Percentiles rank a stretch among this genome's conserved stretches.
phyloP scores from a whole-genome alignment of 768 basidiomycete species.

The Psilocybe cubensis region DNA sequence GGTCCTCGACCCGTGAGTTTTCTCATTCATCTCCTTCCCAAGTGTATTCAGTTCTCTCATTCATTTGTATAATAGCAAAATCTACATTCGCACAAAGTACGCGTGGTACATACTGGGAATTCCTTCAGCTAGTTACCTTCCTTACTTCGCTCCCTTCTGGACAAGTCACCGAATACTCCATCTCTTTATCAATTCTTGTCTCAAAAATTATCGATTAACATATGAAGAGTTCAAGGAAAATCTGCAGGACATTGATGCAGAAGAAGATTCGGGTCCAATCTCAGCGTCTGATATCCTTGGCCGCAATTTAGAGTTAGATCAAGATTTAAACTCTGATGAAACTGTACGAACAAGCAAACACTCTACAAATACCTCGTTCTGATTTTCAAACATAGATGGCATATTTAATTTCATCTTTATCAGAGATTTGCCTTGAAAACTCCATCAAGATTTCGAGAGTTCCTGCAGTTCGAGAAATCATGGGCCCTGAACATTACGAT shows the following conservation, averaged over 20 bases:
- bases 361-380: neutral
- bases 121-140: conserved; percentile 49
- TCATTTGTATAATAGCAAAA: conserved; percentile 43
- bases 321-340: conserved; percentile 48
- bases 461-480: conserved; percentile 39
- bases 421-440: conserved; percentile 34
- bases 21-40: neutral
- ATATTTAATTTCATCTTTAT: conserved; percentile 44
- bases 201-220: conserved; percentile 36
- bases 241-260: conserved; percentile 30
- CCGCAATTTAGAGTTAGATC: conserved; percentile 40
- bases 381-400: conserved; percentile 35
- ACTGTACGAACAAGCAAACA: conserved; percentile 39
- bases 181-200: conserved; percentile 42
- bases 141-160: conserved; percentile 52
- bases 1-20: conserved; percentile 50
- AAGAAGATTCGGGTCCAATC: conserved; percentile 30
- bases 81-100: conserved; percentile 61
- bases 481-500: conserved; percentile 10
- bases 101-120: conserved; percentile 73
- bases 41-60: neutral
- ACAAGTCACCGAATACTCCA: conserved; percentile 53
- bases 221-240: conserved; percentile 42
- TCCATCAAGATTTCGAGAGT: conserved; percentile 38
- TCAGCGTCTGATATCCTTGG: conserved; percentile 43